Evolutionary conservation across 2,329 filamentous ascomycete species (phyloP).

Genomic region (Sclerotiophoma versabilis): DNA sequence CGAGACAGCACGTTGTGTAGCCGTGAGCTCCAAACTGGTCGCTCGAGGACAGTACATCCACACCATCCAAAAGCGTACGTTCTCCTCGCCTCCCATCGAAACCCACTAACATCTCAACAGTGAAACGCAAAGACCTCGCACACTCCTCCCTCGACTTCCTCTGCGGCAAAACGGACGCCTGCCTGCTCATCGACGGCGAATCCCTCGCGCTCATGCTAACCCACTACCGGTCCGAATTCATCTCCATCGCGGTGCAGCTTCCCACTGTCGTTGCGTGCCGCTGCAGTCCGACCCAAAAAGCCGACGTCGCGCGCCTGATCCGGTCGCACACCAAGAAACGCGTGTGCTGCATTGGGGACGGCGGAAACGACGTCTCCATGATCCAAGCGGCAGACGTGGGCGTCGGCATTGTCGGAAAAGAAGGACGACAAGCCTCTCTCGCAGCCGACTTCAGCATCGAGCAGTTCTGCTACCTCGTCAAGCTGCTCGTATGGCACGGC

Average conservation of each 20-base stretch:
- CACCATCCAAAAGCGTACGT: constrained; percentile 75
- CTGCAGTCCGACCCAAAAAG: constrained; percentile 96
- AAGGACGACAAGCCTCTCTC: constrained; percentile 91
- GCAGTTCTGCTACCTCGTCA: constrained; percentile 93
- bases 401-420: constrained; percentile 97
- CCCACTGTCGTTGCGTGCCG: constrained; percentile 95
- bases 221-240: constrained; percentile 84
- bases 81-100: neutral
- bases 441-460: constrained; percentile 97
- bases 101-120: constrained; percentile 25
- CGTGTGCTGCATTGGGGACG: constrained; percentile 96
- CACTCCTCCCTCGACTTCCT: constrained; percentile 90
- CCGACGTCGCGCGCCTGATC: constrained; percentile 89
- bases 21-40: constrained; percentile 92
- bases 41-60: constrained; percentile 94
- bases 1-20: constrained; percentile 95
- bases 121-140: constrained; percentile 82
- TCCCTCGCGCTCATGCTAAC: constrained; percentile 83
- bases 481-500: constrained; percentile 98
- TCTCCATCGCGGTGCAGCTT: constrained; percentile 83
- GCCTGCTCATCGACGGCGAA: constrained; percentile 93
- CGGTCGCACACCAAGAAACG: constrained; percentile 91
- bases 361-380: constrained; percentile 98
- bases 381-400: constrained; percentile 98
- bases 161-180: constrained; percentile 82